Conservation (phyloP, 2,329 filamentous ascomycete species). For the Trichoderma sp. region DNA sequence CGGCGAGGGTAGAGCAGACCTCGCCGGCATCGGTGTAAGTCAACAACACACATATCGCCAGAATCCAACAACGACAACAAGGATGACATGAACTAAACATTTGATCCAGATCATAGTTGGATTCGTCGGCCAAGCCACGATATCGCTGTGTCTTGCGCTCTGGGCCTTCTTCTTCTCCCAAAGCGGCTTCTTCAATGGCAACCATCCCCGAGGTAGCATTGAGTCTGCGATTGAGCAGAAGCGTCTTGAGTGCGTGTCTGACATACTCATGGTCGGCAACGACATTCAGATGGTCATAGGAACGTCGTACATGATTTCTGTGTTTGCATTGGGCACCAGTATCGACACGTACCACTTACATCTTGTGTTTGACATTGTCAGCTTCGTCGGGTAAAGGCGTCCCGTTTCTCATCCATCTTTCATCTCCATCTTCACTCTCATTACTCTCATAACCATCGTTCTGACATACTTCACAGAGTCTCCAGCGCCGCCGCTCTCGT, state of each 20-base stretch:
- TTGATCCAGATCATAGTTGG: conserved; percentile 29
- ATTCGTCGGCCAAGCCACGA: conserved; percentile 30
- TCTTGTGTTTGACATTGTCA: conserved; percentile 34
- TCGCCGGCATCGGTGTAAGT: conserved; percentile 34
- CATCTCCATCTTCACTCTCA: not conserved
- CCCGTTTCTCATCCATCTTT: not conserved
- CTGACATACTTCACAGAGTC: not conserved
- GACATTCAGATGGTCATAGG: conserved; percentile 34
- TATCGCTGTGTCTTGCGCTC: conserved; percentile 26
- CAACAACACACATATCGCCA: not conserved
- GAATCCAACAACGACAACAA: not conserved
- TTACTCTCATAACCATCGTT: not conserved
- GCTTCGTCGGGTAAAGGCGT: conserved; percentile 31
- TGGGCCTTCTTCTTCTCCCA: conserved; percentile 35
- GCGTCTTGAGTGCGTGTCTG: conserved; percentile 31
- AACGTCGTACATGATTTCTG: conserved; percentile 32
- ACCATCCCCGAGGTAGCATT: conserved; percentile 28
- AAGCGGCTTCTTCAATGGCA: conserved; percentile 28
- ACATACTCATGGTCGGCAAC: conserved; percentile 35
- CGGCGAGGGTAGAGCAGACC: conserved; percentile 30
- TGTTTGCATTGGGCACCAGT: conserved; percentile 25
- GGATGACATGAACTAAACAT: conserved; percentile 6
- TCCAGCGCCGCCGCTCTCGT: conserved; percentile 32
- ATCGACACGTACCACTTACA: conserved; percentile 34
- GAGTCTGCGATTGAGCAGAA: conserved; percentile 30